Evolutionary conservation across 2,329 filamentous ascomycete genomes (phyloP).

Genomic region (Calonectria crousiana): DNA sequence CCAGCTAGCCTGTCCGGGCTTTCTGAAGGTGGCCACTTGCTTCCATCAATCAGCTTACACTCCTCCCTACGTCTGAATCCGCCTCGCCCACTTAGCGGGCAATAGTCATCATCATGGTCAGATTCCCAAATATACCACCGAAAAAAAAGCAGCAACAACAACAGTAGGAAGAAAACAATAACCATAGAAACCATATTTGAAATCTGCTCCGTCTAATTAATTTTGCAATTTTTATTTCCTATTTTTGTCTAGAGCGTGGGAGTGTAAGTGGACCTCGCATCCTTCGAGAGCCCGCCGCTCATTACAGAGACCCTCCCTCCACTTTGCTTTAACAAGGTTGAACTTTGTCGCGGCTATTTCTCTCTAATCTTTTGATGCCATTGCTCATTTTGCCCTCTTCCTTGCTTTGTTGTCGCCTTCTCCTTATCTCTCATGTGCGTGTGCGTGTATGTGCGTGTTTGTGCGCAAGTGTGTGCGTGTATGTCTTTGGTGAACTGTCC

Average conservation of each 20-base stretch:
- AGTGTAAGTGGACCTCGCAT: conserved; percentile 16
- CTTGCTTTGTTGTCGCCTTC: not conserved
- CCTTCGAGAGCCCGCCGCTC: not conserved
- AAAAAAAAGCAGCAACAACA: not conserved
- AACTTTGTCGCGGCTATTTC: not conserved
- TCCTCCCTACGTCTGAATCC: not conserved
- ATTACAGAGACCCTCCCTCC: conserved; percentile 6
- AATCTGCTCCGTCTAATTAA: not conserved
- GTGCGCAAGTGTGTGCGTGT: not conserved
- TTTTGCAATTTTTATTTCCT: conserved; percentile 1
- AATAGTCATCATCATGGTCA: not conserved
- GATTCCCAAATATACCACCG: not conserved
- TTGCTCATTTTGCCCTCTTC: not conserved
- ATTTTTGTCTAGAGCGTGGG: not conserved
- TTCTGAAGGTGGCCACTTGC: not conserved
- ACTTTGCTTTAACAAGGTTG: conserved; percentile 2
- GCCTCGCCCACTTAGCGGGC: not conserved
- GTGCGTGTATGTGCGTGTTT: not conserved
- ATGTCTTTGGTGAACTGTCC: conserved; percentile 1
- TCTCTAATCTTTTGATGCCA: conserved; percentile 8
- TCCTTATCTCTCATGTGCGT: not conserved
- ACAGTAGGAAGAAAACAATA: not conserved
- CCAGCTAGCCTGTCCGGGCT: not conserved
- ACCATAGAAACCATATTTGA: not conserved
- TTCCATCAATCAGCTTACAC: conserved; percentile 8